phyloP scores from a whole-genome alignment of 495 filamentous ascomycete genomes.

The Sordaria brevicollis region DNA sequence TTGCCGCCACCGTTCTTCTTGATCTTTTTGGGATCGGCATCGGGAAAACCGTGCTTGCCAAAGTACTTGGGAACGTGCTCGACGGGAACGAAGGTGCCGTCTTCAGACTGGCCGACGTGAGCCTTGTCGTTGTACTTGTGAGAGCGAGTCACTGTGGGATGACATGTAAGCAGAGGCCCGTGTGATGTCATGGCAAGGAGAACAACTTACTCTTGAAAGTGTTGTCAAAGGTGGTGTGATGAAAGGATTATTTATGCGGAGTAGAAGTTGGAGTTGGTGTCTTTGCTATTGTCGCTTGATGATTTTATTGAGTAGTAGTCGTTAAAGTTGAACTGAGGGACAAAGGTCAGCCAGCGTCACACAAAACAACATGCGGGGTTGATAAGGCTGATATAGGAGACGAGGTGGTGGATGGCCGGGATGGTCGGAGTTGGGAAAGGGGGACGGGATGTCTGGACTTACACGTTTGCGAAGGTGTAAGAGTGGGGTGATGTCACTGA shows the following conservation, averaged over 20 bases:
- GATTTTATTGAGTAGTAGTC: background rate
- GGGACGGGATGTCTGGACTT: background rate
- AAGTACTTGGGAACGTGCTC: slow-evolving; percentile 85
- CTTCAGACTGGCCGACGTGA: slow-evolving; percentile 51
- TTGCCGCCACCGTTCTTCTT: slow-evolving; percentile 95
- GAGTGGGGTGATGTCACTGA: background rate
- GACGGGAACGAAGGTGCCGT: slow-evolving; percentile 50
- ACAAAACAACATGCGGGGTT: slow-evolving; percentile 8
- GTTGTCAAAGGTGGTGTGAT: background rate
- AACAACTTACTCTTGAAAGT: slow-evolving; percentile 19
- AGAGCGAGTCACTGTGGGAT: slow-evolving; percentile 72
- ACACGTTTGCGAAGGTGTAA: background rate
- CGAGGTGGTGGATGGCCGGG: slow-evolving; percentile 4
- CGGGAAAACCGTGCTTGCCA: slow-evolving; percentile 73
- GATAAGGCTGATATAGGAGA: background rate
- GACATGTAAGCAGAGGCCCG: slow-evolving; percentile 1
- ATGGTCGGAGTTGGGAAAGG: background rate
- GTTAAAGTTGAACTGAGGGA: background rate
- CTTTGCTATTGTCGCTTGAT: background rate
- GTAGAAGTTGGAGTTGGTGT: background rate
- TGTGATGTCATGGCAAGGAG: slow-evolving; percentile 6
- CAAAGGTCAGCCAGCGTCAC: slow-evolving; percentile 2
- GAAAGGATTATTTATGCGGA: background rate
- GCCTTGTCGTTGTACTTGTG: slow-evolving; percentile 88
- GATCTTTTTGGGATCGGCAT: slow-evolving; percentile 77